A percentile compares a stretch with the other conserved stretches of the same genome.
Evolutionary conservation across 2,329 filamentous ascomycete species (phyloP).

Genomic region (Hansfordia pulvinata): DNA sequence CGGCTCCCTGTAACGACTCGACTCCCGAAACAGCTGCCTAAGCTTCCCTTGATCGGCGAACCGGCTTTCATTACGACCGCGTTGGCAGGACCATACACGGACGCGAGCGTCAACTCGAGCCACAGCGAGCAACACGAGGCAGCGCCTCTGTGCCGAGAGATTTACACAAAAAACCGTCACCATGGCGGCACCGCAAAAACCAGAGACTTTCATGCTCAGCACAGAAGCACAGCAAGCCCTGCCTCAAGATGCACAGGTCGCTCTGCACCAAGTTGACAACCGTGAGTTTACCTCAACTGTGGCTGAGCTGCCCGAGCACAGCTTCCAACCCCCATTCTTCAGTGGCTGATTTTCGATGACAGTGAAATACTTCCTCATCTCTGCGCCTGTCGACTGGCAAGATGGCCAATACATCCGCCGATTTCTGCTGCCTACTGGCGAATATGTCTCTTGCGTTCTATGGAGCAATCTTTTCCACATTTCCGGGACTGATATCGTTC

Average conservation of each 20-base stretch:
- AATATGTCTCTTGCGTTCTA: conserved; percentile 96
- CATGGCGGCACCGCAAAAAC: conserved; percentile 76
- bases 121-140: too few species aligned
- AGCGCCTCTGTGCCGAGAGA: conserved; percentile 24
- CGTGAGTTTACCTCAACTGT: conserved; percentile 58
- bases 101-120: too few species aligned
- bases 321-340: too few species aligned
- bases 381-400: conserved; percentile 94
- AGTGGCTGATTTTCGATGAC: conserved; percentile 11
- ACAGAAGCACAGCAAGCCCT: conserved; percentile 93
- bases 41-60: too few species aligned
- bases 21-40: too few species aligned
- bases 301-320: neutral
- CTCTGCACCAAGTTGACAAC: conserved; percentile 96
- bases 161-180: conserved; percentile 80
- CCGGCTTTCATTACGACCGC: too few species aligned
- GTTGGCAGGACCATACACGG: too few species aligned
- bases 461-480: conserved; percentile 99
- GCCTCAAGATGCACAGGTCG: conserved; percentile 91
- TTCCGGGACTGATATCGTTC: conserved; percentile 95
- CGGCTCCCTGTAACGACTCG: too few species aligned
- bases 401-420: conserved; percentile 92
- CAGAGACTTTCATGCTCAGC: conserved; percentile 97
- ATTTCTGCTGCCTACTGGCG: conserved; percentile 89
- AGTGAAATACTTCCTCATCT: conserved; percentile 99